These are phyloP conservation scores for Metarhizium robertsii DNA, from an alignment of 2,329 filamentous ascomycete genomes.

Conservation along the genomic window DNA sequence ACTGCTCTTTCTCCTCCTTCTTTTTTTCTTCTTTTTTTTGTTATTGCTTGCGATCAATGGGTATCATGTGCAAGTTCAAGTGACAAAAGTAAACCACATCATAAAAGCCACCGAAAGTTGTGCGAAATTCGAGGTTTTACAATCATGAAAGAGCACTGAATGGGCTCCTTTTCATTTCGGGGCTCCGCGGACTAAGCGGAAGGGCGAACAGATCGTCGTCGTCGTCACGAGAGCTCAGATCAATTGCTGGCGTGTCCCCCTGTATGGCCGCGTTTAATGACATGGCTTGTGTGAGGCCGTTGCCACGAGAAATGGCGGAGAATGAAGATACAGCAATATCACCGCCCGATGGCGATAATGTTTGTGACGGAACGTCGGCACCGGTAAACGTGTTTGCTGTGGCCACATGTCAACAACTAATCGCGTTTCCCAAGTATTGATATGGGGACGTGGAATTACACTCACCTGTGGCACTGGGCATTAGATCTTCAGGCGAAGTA, in stretches of 20 bases:
- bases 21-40: constrained; percentile 1
- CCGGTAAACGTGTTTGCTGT: constrained; percentile 27
- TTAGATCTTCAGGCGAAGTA: constrained; percentile 59
- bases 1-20: not conserved
- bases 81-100: not conserved
- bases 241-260: constrained; percentile 12
- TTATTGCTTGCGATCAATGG: constrained; percentile 3
- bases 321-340: constrained; percentile 28
- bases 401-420: not conserved
- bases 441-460: not conserved
- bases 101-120: not conserved
- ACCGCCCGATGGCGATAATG: constrained; percentile 20
- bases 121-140: not conserved
- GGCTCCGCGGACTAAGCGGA: constrained; percentile 76
- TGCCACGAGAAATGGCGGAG: constrained; percentile 18
- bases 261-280: constrained; percentile 25
- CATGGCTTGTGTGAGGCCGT: constrained; percentile 13
- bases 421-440: not conserved
- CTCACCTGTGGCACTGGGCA: constrained; percentile 43
- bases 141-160: constrained; percentile 34
- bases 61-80: constrained; percentile 8
- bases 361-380: constrained; percentile 22
- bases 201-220: constrained; percentile 83
- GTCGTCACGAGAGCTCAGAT: constrained; percentile 14
- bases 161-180: constrained; percentile 76